Base-by-base conservation (phyloP, 345 rosid genomes). In the Citrus unshiu region DNA sequence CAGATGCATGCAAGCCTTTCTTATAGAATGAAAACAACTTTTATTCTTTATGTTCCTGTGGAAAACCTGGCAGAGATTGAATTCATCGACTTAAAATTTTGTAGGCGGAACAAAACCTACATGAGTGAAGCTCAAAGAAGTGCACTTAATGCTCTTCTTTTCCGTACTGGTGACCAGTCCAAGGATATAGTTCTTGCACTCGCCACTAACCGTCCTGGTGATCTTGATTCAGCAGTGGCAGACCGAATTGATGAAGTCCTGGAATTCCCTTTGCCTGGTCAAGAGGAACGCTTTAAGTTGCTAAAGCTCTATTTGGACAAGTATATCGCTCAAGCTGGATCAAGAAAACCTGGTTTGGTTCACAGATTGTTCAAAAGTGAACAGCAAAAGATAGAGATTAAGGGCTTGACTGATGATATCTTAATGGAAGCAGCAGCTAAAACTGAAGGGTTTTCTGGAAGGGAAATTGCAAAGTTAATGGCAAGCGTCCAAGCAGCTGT, bases 121-220 rank as follows among this genome's bases (percentile, higher is more conserved):
- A 94, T 94, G 98, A 96, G 99, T 81, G 98, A 96, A 91, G 98
- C 98, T 35, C 99, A 95, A 82, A 85, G 98, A 81, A 96, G 99
- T 81, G 98, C 98, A 68, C 85, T 96, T 10, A 96, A 96, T 81
- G 97, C 99, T 7, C 95, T 94, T 21, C 99, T 96, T 78, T 96
- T 86, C 83, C 94, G 92, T 10, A 96, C 97, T 0, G 98, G 99
- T 61, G 97, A 94, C 85, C 98, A 96, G 82, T 96, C 97, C 80
- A 94, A 96, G 85, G 98, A 96, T 79, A 90, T 91, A 77, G 97
- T 96, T 75, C 91, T 94, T 80, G 97, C 95, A 29, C 98, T 96
- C 19, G 98, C 99, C 56, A 96, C 98, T 72, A 96, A 96, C 82
- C 91, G 97, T 34, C 99, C 98, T n/a, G 97, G 98, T 70, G 99